Evolutionary conservation across 2,329 filamentous ascomycete species (phyloP).

Genomic region (Sporothrix schenckii): DNA sequence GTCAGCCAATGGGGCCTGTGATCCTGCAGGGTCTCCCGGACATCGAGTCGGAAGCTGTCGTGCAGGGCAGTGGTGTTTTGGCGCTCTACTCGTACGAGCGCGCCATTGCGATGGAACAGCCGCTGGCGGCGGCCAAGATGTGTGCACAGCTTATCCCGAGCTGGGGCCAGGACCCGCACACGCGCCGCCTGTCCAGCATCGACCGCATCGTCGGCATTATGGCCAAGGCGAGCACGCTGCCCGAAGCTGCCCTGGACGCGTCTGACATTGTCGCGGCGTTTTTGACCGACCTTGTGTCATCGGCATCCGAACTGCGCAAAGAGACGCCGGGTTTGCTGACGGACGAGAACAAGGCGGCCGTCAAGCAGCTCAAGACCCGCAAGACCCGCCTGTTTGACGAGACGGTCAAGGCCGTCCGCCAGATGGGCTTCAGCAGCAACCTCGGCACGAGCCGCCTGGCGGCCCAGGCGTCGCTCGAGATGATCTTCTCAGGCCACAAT

Average conservation of each 20-base stretch:
- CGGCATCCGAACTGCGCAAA: slow-evolving; percentile 74
- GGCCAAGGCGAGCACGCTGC: slow-evolving; percentile 41
- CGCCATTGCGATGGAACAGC: slow-evolving; percentile 18
- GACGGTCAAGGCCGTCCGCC: slow-evolving; percentile 76
- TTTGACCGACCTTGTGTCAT: slow-evolving; percentile 66
- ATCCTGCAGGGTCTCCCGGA: slow-evolving; percentile 63
- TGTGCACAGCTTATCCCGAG: slow-evolving; percentile 45
- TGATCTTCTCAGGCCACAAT: slow-evolving; percentile 65
- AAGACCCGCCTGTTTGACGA: slow-evolving; percentile 92
- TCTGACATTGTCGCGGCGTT: slow-evolving; percentile 67
- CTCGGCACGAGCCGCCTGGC: slow-evolving; percentile 72
- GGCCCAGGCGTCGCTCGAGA: slow-evolving; percentile 70
- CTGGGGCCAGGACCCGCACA: slow-evolving; percentile 45
- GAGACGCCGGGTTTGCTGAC: slow-evolving; percentile 80
- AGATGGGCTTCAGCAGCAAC: slow-evolving; percentile 89
- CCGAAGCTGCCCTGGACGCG: slow-evolving; percentile 56
- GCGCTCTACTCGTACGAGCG: not conserved
- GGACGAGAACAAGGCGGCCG: slow-evolving; percentile 79
- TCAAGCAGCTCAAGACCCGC: slow-evolving; percentile 87
- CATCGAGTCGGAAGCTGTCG: slow-evolving; percentile 40
- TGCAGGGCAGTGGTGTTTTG: slow-evolving; percentile 32
- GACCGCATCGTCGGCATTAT: slow-evolving; percentile 74
- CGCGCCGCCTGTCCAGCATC: slow-evolving; percentile 72
- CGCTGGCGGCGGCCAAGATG: slow-evolving; percentile 40
- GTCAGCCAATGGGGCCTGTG: slow-evolving; percentile 71